Percentiles rank a stretch among this genome's conserved stretches.
Conservation (phyloP, 345 rosid genomes). For the Bruguiera sexangula region DNA sequence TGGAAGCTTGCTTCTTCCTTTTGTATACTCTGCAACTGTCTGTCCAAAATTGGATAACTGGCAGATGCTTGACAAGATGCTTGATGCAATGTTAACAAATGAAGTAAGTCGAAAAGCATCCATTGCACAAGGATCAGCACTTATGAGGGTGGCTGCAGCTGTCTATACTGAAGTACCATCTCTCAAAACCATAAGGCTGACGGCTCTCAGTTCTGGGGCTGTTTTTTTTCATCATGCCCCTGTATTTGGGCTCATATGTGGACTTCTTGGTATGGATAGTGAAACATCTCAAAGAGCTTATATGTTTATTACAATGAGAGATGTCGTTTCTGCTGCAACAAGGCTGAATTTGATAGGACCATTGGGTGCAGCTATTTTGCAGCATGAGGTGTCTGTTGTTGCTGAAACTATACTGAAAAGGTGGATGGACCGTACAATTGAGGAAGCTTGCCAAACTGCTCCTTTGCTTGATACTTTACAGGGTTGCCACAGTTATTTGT, state of each 20-base stretch:
- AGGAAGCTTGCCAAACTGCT: slow-evolving; percentile 79
- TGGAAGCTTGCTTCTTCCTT: slow-evolving; percentile 74
- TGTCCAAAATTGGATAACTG: slow-evolving; percentile 48
- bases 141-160: slow-evolving; percentile 66
- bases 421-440: slow-evolving; percentile 61
- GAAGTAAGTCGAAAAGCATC: slow-evolving; percentile 75
- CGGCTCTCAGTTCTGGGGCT: slow-evolving; percentile 32
- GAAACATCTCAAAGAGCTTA: slow-evolving; percentile 72
- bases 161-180: slow-evolving; percentile 59
- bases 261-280: slow-evolving; percentile 59
- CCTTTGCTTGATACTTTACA: slow-evolving; percentile 78
- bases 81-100: slow-evolving; percentile 70
- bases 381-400: slow-evolving; percentile 59
- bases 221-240: slow-evolving; percentile 75
- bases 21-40: slow-evolving; percentile 50
- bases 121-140: slow-evolving; percentile 70
- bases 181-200: slow-evolving; percentile 51
- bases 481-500: slow-evolving; percentile 77
- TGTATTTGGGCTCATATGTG: slow-evolving; percentile 72
- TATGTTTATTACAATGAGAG: slow-evolving; percentile 71
- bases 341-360: slow-evolving; percentile 83
- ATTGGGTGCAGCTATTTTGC: slow-evolving; percentile 69
- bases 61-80: slow-evolving; percentile 43
- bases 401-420: slow-evolving; percentile 53
- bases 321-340: slow-evolving; percentile 77